Evolutionary conservation across 2,329 filamentous ascomycete species (phyloP).

Genomic region (Colletotrichum sp.): DNA sequence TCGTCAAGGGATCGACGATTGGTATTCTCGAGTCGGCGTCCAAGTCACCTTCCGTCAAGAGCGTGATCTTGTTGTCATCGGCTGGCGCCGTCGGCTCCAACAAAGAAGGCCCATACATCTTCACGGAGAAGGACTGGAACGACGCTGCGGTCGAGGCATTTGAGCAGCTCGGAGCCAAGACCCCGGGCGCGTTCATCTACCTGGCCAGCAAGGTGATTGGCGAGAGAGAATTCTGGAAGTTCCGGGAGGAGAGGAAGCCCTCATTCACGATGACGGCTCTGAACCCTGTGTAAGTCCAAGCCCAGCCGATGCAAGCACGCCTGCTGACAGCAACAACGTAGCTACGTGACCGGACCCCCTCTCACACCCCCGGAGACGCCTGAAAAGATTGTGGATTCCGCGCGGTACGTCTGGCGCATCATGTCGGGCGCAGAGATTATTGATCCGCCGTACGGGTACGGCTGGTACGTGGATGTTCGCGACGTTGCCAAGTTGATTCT

Average conservation of each 20-base stretch:
- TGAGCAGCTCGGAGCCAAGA: conserved; percentile 23
- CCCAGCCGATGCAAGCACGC: conserved; percentile 34
- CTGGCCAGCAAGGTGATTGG: conserved; percentile 33
- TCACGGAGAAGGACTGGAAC: conserved; percentile 31
- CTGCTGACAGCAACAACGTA: conserved; percentile 17
- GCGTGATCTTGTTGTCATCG: conserved; percentile 2
- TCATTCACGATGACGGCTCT: conserved; percentile 42
- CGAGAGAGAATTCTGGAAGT: conserved; percentile 37
- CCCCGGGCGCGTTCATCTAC: conserved; percentile 27
- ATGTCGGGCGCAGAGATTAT: not conserved
- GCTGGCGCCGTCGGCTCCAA: not conserved
- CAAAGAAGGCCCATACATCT: conserved; percentile 1
- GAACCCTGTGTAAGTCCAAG: conserved; percentile 37
- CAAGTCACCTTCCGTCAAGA: not conserved
- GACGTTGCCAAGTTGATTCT: conserved; percentile 46
- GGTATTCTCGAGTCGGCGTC: not conserved
- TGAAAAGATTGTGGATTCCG: not conserved
- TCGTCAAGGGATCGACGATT: not conserved
- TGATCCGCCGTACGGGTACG: not conserved
- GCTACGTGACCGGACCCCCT: conserved; percentile 15
- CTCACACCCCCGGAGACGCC: not conserved
- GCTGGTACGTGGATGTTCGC: conserved; percentile 44
- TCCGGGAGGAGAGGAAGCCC: conserved; percentile 33
- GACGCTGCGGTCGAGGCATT: conserved; percentile 5
- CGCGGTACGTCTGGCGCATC: not conserved